Evolutionary conservation across 306 rosid genomes (phyloP), one percentile per base, ranked within the genome.

Genomic region (Argentina anserina): DNA sequence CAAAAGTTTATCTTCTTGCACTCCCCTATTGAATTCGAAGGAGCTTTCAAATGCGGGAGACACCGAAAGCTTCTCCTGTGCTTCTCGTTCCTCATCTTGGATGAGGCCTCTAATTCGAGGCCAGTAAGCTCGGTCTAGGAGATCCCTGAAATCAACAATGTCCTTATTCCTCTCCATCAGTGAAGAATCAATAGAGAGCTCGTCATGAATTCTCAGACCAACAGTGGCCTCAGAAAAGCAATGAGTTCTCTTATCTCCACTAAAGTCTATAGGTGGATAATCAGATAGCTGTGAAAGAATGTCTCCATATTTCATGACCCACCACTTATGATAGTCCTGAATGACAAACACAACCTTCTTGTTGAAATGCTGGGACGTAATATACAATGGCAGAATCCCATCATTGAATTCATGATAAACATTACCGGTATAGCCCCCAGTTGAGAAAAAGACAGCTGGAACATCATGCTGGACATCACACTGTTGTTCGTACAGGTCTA

Each of bases 351-450:
- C 91, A 68, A 91, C 99, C 71, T 87, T 87, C 82, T 84, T 95
- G 67, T 88, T 81, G 76, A 90, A 84, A 76, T 78, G 96, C 77
- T 90, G 90, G 5, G 97, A 90, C 20, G 97, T 95, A 28, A 95
- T 88, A 74, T 70, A 95, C 55, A 95, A 65, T 3, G 99, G 99
- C 34, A 95, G n/a, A 49, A 95, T 79, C 75, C 99, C 99, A 26
- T 95, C 99, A 25, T 95, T 95, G 88, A 95, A 95, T 74, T 95
- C 99, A 5, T 95, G 99, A 55, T 95, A 95, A 39, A 91, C 91
- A 5, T 95, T 95, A 11, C 99, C 99, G 0, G 99, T 95, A 50
- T 95, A 95, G 21, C 99, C 99, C n/a, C 99, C 99, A 0, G 92
- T 95, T 0, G 99, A 95, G 79, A 95, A 91, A 70, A 95, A 88